These are phyloP conservation scores for Fusarium fujikuroi DNA, from an alignment of 2,329 filamentous ascomycete genomes.

Conservation along the genomic window DNA sequence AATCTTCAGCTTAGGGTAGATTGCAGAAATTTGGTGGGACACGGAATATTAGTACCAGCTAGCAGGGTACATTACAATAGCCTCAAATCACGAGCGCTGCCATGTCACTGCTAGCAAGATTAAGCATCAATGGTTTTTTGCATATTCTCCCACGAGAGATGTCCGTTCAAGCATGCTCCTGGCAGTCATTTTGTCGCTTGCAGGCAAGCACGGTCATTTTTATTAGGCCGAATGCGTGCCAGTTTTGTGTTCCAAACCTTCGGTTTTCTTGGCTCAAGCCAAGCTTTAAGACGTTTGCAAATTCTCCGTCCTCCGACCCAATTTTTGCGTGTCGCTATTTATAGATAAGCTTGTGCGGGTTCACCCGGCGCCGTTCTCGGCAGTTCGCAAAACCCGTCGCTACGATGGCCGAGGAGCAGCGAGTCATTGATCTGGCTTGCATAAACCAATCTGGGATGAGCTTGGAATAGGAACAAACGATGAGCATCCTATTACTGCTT, in stretches of 20 bases:
- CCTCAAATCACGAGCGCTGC: rapidly evolving
- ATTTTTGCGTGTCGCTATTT: neutral
- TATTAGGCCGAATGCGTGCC: rapidly evolving
- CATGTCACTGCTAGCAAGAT: rapidly evolving
- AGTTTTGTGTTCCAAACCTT: neutral
- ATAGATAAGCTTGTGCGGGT: neutral
- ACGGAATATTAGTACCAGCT: rapidly evolving
- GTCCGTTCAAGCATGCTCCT: neutral
- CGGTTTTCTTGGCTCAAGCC: neutral
- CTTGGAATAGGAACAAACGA: rapidly evolving
- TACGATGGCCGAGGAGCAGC: rapidly evolving
- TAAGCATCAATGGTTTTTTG: rapidly evolving
- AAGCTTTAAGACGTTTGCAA: neutral
- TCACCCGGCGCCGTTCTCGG: neutral
- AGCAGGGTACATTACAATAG: rapidly evolving
- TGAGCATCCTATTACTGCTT: neutral
- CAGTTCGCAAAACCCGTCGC: no score
- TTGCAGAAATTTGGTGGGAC: rapidly evolving
- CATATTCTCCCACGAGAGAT: neutral
- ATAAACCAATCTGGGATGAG: neutral
- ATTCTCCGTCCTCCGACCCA: neutral
- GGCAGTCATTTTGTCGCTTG: rapidly evolving
- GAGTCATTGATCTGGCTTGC: neutral
- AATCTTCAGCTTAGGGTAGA: rapidly evolving
- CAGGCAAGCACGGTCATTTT: neutral